Conservation (phyloP, 2,329 filamentous ascomycete genomes). For the Colletotrichum sp. region DNA sequence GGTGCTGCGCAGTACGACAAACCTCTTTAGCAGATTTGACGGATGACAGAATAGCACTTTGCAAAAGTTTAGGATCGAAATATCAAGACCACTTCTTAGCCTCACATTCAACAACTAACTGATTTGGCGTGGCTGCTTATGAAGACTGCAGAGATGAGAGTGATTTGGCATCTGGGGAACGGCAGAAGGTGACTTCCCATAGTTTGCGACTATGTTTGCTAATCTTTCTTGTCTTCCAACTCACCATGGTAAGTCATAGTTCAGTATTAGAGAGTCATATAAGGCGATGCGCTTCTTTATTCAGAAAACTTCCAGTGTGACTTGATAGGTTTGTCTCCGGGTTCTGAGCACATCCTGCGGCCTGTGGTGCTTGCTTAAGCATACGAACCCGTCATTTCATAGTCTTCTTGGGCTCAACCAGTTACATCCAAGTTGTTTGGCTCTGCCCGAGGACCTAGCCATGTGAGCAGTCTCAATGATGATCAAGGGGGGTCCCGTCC, state of each 20-base stretch:
- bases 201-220: background rate
- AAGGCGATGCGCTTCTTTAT: background rate
- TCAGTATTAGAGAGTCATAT: fast-evolving
- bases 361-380: background rate
- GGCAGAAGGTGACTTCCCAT: background rate
- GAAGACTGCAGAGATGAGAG: background rate
- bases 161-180: background rate
- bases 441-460: too few relatives aligned
- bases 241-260: background rate
- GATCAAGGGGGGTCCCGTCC: background rate
- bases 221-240: background rate
- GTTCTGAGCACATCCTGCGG: background rate
- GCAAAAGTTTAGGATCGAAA: background rate
- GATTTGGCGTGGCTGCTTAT: background rate
- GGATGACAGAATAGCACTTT: background rate
- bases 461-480: background rate
- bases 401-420: too few relatives aligned
- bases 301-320: fast-evolving
- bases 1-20: background rate
- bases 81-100: fast-evolving
- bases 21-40: background rate
- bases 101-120: background rate
- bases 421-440: too few relatives aligned
- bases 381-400: fast-evolving
- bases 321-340: background rate